Evolutionary conservation across 139 green algal species (phyloP), one percentile per base, ranked within the genome.

Genomic region (Tetraselmis chui): DNA sequence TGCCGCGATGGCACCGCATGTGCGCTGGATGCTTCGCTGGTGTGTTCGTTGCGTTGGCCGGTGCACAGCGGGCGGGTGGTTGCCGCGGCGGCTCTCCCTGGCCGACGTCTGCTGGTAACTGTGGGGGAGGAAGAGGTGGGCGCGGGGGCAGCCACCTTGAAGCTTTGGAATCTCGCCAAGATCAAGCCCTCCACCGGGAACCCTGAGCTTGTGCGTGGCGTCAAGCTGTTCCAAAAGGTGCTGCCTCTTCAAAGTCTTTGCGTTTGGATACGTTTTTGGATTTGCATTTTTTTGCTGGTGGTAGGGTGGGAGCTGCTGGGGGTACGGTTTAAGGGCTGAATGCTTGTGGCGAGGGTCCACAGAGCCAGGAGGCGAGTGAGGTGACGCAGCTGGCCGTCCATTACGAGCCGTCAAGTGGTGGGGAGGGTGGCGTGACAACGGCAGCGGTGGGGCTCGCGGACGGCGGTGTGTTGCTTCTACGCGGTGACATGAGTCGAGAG

Each of bases 111-210:
- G 29, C 59, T 94, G 59, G 2, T 88, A 26, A 89, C 83, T 2
- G 75, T 92, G 22, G 90, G 90, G 11, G 78, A 81, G 1, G 87
- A 92, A 82, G 90, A 92, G 79, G 89, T 89, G 0, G 90, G 90
- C 31, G 84, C 87, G 28, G 87, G 82, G 26, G 86, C 85, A 59
- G 80, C 90, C 27, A 87, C 83, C 23, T 31, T 93, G 31, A 93
- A 93, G 76, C 28, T 92, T 2, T 93, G 90, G 90, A 82, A 89
- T 0, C 32, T 67, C 22, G 82, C 85, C 1, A 76, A 76, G 32
- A 76, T 89, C 28, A 67, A 67, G 45, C 45, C 45, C 45, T 67
- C 45, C 45, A 67, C 45, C 45, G 45, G 45, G 11, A 67, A 67
- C 45, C 45, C 45, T 18, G 45, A 67, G 45, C 45, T 67, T 18